Base-by-base conservation (phyloP, 2,329 filamentous ascomycete species). In the Monilinia polystroma region DNA sequence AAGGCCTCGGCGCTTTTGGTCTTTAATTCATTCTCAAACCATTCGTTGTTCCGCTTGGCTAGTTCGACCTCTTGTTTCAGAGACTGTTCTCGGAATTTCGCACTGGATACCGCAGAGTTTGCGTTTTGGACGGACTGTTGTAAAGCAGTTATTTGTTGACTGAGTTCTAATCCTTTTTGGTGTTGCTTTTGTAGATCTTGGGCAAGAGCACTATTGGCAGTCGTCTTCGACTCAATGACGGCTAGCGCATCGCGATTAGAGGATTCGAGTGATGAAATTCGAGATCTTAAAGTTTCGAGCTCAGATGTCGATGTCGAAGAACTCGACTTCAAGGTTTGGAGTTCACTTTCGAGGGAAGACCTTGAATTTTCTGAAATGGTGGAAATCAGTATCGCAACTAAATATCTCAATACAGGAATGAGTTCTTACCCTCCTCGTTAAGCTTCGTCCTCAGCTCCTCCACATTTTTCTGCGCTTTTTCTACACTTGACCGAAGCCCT, bases 231-330 rank as follows among this genome's bases (percentile, higher is more conserved):
- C 75, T 98, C 94, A 69, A 98, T 88, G 45, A 97, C 87, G 53
- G 91, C 89, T 5, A 98, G 80, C 18, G 93, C 94, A 70, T 97
- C 94, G 69, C 95, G 90, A 76, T 97, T 98, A 8, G 94, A 95
- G 0, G 91, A 88, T 78, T 99, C 93, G 3, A 99, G 86, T 0
- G 92, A 91, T 59, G 89, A 82, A 73, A 99, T 92, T 73, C 94
- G 93, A 68, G 91, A 87, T 73, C 91, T 89, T 18, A 99, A 83
- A 2, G 87, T 86, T 73, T 91, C 88, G 67, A 91, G 85, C 74
- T 93, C 90, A 41, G 89, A 88, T 68, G 90, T 87, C 2, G 92
- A 90, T 68, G 88, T 89, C 1, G 89, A 88, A 26, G 87, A 88
- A 5, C 90, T 90, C 0, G 91, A 88, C 73, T 91, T 93, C 67